Evolutionary conservation across 495 filamentous ascomycete genomes (phyloP).

Genomic region (Hyaloscypha variabilis): DNA sequence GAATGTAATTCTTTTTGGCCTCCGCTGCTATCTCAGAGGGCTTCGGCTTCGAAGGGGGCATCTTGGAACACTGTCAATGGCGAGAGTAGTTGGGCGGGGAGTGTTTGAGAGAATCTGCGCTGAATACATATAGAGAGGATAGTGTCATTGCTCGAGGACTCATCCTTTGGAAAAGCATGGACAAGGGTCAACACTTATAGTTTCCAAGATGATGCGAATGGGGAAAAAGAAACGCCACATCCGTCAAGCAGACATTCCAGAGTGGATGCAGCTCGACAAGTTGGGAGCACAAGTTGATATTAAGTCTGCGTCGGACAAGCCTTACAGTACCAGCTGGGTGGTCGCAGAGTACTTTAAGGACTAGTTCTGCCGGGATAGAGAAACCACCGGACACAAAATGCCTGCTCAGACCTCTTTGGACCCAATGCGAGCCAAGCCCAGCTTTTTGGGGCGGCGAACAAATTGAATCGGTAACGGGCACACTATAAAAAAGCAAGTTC

Average conservation of each 20-base stretch:
- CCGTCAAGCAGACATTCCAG: constrained; percentile 14
- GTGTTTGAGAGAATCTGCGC: neutral
- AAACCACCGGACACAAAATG: neutral
- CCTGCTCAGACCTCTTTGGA: neutral
- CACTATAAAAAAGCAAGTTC: constrained; percentile 10
- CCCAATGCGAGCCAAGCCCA: neutral
- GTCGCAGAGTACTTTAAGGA: neutral
- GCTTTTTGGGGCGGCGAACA: constrained; percentile 2
- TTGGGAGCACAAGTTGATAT: neutral
- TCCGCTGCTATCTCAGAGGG: constrained; percentile 72
- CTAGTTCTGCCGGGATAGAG: neutral
- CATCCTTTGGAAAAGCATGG: constrained; percentile 1
- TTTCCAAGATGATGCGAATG: neutral
- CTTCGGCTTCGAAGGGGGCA: constrained; percentile 65
- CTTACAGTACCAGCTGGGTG: constrained; percentile 1
- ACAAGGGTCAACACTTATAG: constrained; percentile 28
- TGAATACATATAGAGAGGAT: constrained; percentile 6
- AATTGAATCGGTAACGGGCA: constrained; percentile 6
- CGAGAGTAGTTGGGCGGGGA: neutral
- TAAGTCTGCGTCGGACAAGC: neutral
- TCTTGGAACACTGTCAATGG: constrained; percentile 30
- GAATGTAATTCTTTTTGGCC: constrained; percentile 65
- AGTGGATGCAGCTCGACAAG: neutral
- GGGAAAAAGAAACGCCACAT: constrained; percentile 13
- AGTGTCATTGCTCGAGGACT: neutral